Evolutionary conservation across 257 asterid species (phyloP), one percentile per base, ranked within the genome.

Genomic region (Lantana camara): DNA sequence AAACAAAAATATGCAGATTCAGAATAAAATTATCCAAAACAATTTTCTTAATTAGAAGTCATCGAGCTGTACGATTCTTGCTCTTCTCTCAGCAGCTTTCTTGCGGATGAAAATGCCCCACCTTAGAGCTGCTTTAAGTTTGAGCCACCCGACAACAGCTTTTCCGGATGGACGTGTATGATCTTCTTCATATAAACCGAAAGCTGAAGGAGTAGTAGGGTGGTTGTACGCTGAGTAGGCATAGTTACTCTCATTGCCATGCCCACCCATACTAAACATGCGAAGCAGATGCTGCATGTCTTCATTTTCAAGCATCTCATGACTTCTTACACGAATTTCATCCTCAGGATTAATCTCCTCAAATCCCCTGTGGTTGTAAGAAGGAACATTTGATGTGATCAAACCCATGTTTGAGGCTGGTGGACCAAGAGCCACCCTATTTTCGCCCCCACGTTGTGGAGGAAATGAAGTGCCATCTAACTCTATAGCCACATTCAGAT

Each of bases 131-230:
- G 97, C 97, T 83, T 92, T 92, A 24, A 92, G 96, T 66, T 92
- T 92, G 23, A 92, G 94, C 98, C 98, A 92, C 38, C 98, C 98
- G 11, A 92, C 91, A 68, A 89, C 97, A 52, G 98, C 98, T 79
- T 89, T 92, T n/a, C 98, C 98, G 46, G 97, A 85, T 23, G 97
- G 63, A 48, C 95, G 97, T 5, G 86, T 47, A 11, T 83, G 86
- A 27, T 83, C 91, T 75, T 80, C 95, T 75, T 80, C 95, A 3
- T 71, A 79, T 35, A 75, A 79, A 48, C 66, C 77, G 37, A 75
- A 83, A 68, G 48, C 73, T 40, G 90, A 69, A 60, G 97, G 84
- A 15, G 63, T 52, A 61, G 70, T 74, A 7, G 95, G 92, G 59
- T 75, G 92, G 59, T 75, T 83, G 80, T 63, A 83, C 20, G 85